Evolutionary conservation across 495 filamentous ascomycete genomes (phyloP).

Genomic region (Tuber magnatum): DNA sequence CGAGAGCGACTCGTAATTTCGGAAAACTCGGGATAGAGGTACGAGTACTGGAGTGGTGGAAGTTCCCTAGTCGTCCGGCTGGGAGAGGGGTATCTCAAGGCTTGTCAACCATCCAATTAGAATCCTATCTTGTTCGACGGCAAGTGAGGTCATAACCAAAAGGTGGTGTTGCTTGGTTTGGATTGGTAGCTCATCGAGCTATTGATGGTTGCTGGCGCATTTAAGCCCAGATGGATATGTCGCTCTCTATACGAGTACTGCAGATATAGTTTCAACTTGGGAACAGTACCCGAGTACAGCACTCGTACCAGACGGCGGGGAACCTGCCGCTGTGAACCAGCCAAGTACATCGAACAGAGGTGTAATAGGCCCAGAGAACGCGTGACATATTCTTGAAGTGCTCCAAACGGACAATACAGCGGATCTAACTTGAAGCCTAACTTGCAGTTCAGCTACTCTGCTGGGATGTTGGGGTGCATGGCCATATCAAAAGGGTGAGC

Average conservation of each 20-base stretch:
- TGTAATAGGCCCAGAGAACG: background rate
- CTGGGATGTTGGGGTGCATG: background rate
- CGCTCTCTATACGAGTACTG: background rate
- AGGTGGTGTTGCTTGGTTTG: background rate
- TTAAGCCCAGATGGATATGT: background rate
- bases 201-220: background rate
- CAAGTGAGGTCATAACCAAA: background rate
- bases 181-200: background rate
- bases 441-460: background rate
- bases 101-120: background rate
- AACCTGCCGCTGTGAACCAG: background rate
- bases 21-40: background rate
- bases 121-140: background rate
- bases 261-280: background rate
- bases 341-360: background rate
- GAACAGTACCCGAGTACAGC: background rate
- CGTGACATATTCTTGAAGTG: background rate
- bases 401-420: background rate
- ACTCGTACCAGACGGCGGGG: background rate
- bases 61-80: background rate
- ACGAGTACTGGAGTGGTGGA: background rate
- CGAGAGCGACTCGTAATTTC: background rate
- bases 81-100: background rate
- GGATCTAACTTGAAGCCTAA: background rate
- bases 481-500: background rate